Percentiles rank a stretch among this genome's conserved stretches.
Evolutionary conservation across 2,329 filamentous ascomycete genomes (phyloP).

Genomic region (Fusarium longipes): DNA sequence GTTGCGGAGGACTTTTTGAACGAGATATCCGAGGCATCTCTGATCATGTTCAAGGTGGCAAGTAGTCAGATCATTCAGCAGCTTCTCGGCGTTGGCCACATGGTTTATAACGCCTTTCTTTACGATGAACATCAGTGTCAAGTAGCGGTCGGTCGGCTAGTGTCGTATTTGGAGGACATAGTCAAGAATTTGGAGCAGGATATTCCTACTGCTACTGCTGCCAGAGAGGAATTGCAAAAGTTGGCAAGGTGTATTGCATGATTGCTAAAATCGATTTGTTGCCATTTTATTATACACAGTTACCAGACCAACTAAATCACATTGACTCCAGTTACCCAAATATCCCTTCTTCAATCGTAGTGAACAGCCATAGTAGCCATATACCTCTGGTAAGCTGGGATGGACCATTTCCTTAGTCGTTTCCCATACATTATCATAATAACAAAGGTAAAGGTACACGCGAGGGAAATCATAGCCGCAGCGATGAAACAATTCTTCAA

Average conservation of each 20-base stretch:
- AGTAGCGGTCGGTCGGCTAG: neutral
- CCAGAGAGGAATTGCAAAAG: neutral
- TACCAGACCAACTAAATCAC: too few relatives aligned
- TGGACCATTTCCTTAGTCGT: neutral
- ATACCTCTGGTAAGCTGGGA: neutral
- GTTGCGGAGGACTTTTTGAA: constrained; percentile 1
- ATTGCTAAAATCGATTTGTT: too few relatives aligned
- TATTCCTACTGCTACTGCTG: neutral
- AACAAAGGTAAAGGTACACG: neutral
- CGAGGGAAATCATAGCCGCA: neutral
- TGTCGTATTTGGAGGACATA: neutral
- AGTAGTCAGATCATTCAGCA: neutral
- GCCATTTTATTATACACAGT: too few relatives aligned
- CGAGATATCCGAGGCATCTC: neutral
- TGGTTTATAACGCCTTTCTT: constrained; percentile 4
- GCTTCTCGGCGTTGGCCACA: neutral
- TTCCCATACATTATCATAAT: neutral
- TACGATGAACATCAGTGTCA: constrained; percentile 6
- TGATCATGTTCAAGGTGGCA: constrained; percentile 1
- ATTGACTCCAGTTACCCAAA: too few relatives aligned
- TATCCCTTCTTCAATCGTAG: neutral
- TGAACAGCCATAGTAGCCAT: neutral
- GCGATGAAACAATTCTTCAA: constrained; percentile 2
- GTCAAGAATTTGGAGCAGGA: constrained; percentile 3
- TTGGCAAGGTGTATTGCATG: neutral